Percentiles rank a stretch among this genome's conserved stretches.
Conservation (phyloP, 1,284 basidiomycete genomes). For the Leccinum solheimii region DNA sequence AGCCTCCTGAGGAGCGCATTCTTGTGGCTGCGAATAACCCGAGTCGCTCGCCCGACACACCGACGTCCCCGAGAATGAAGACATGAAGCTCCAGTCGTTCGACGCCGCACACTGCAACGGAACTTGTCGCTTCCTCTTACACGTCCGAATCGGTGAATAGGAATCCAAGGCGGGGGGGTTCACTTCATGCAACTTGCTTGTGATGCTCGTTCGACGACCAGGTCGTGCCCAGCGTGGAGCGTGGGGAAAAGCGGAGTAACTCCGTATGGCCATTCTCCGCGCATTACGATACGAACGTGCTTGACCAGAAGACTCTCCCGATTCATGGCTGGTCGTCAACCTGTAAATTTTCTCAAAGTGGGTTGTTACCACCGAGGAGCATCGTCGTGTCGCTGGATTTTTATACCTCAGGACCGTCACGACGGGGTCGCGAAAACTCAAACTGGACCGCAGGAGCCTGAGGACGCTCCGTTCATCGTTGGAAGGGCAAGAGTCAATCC, state of each 20-base stretch:
- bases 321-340: conserved; percentile 2
- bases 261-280: conserved; percentile 42
- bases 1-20: no score
- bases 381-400: conserved; percentile 18
- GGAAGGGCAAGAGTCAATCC: neutral
- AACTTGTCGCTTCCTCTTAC: conserved; percentile 47
- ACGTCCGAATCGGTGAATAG: conserved; percentile 47
- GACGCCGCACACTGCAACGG: conserved; percentile 9
- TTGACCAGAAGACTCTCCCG: neutral
- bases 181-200: conserved; percentile 48
- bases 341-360: conserved; percentile 11
- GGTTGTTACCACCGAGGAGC: neutral
- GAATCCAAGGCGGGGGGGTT: conserved; percentile 50
- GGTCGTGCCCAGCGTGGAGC: neutral
- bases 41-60: no score
- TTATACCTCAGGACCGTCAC: neutral
- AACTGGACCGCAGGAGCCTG: no score
- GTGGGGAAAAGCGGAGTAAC: conserved; percentile 39
- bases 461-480: neutral
- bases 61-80: neutral
- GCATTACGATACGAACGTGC: conserved; percentile 43
- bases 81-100: neutral
- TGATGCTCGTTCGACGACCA: conserved; percentile 39
- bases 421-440: neutral
- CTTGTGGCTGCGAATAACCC: no score